phyloP scores from a whole-genome alignment of 2,329 filamentous ascomycete genomes.

The Colletotrichum theobromicola region DNA sequence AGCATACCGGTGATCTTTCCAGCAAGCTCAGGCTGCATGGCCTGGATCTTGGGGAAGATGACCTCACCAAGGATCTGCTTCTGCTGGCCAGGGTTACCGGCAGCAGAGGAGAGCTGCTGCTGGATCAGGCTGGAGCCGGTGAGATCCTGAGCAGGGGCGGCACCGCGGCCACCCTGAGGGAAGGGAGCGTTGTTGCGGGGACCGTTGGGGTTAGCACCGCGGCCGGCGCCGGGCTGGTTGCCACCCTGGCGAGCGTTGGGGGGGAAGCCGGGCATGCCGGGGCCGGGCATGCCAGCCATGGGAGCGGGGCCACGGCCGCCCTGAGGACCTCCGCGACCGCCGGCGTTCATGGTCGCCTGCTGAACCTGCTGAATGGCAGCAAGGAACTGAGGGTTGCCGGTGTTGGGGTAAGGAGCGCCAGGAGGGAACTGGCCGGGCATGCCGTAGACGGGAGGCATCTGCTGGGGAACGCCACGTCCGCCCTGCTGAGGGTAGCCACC shows the following conservation, averaged over 20 bases:
- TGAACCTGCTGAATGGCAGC: constrained; percentile 83
- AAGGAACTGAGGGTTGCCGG: constrained; percentile 79
- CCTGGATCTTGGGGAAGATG: constrained; percentile 98
- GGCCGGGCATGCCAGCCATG: constrained; percentile 54
- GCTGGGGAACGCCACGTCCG: constrained; percentile 87
- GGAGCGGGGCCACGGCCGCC: constrained; percentile 77
- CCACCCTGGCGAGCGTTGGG: constrained; percentile 60
- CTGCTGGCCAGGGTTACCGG: constrained; percentile 73
- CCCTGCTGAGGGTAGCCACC: constrained; percentile 83
- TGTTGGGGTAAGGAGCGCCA: constrained; percentile 72
- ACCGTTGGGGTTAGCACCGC: constrained; percentile 44
- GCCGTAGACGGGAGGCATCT: constrained; percentile 86
- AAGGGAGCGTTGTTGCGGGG: constrained; percentile 45
- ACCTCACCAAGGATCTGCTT: constrained; percentile 99
- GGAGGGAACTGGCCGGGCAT: constrained; percentile 82
- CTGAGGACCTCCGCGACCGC: constrained; percentile 66
- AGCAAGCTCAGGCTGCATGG: constrained; percentile 91
- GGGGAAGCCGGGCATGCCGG: constrained; percentile 61
- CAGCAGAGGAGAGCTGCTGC: constrained; percentile 60
- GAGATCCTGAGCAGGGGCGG: constrained; percentile 33
- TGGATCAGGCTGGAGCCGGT: constrained; percentile 51
- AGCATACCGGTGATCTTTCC: constrained; percentile 99
- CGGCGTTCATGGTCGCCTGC: constrained; percentile 58
- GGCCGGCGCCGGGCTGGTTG: constrained; percentile 48
- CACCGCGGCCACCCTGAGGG: constrained; percentile 52